Conservation (phyloP, 495 filamentous ascomycete genomes). For the Gamarada debralockiae region DNA sequence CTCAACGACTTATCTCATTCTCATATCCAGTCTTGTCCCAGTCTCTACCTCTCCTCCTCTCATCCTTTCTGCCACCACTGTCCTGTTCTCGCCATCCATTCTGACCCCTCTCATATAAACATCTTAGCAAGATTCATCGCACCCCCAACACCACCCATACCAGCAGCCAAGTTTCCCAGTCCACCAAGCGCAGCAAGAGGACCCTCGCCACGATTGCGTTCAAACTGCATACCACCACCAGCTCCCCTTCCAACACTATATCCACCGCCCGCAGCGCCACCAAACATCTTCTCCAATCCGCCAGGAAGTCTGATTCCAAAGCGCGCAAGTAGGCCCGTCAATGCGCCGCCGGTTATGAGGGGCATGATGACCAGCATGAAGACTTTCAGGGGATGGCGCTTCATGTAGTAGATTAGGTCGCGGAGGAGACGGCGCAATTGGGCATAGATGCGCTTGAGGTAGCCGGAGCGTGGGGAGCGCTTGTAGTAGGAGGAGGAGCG, state of each 20-base stretch:
- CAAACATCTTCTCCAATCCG: slow-evolving; percentile 49
- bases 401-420: slow-evolving; percentile 70
- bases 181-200: slow-evolving; percentile 13
- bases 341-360: slow-evolving; percentile 73
- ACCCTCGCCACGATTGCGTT: slow-evolving; percentile 37
- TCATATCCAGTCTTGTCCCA: neutral
- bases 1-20: neutral
- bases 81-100: no score
- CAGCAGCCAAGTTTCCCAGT: slow-evolving; percentile 11
- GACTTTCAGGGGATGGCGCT: slow-evolving; percentile 75
- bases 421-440: slow-evolving; percentile 70
- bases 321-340: slow-evolving; percentile 65
- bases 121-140: slow-evolving; percentile 60
- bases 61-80: neutral
- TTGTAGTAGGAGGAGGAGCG: slow-evolving; percentile 60
- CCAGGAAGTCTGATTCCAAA: slow-evolving; percentile 73
- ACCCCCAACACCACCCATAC: slow-evolving; percentile 43
- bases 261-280: slow-evolving; percentile 40
- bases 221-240: slow-evolving; percentile 33
- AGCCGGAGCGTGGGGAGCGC: slow-evolving; percentile 70
- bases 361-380: slow-evolving; percentile 83
- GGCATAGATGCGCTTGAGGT: slow-evolving; percentile 63
- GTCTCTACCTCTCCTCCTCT: neutral
- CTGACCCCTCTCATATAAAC: slow-evolving; percentile 45
- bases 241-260: slow-evolving; percentile 12